Base-by-base conservation (phyloP, 257 asterid species). In the Solanum okadae region DNA sequence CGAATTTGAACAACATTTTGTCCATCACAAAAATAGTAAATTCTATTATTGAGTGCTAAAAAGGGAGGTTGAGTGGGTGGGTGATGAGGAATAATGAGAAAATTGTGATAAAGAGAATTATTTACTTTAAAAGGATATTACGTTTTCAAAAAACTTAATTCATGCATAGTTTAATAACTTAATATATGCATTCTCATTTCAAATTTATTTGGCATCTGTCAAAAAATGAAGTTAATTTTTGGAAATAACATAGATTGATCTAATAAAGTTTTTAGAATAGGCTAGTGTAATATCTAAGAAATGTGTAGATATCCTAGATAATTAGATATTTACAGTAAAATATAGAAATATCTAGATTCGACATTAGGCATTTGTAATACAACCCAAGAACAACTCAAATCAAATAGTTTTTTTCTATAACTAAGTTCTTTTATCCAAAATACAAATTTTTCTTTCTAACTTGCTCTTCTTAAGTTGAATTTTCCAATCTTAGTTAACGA, bases 331-430 rank as follows among this genome's bases (percentile, higher is more conserved):
- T 52, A 18, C 18, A 52, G 63, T 52, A 52, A 52, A 52, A 52
- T 6, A 18, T 6, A 52, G 0, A 52, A 52, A 52, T 6, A 18
- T 2, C 0, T 1, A 52, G 9, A 18, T 18, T 0, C 10, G 1
- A 16, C 10, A 52, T 18, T 52, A 52, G 10, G 10, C n/a, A 52
- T 52, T 18, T 52, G 0, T 52, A 52, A 52, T 52, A 56, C n/a
- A 49, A 46, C 6, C 16, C 7, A 14, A 46, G 56, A 46, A 0
- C 59, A 52, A 52, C 63, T 52, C 63, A 52, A 18, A 52, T 52
- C 0, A 52, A 52, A 0, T 52, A 52, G 23, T 52, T 1, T 52
- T 52, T 6, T 52, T 18, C 10, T 18, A 52, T 52, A 52, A 2
- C 63, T 6, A 6, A 52, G 10, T 52, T 52, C 10, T 52, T 49